These are phyloP conservation scores for Saksenaea vasiformis DNA, from an alignment of 371 early-diverging fungal species.

Conservation along the genomic window DNA sequence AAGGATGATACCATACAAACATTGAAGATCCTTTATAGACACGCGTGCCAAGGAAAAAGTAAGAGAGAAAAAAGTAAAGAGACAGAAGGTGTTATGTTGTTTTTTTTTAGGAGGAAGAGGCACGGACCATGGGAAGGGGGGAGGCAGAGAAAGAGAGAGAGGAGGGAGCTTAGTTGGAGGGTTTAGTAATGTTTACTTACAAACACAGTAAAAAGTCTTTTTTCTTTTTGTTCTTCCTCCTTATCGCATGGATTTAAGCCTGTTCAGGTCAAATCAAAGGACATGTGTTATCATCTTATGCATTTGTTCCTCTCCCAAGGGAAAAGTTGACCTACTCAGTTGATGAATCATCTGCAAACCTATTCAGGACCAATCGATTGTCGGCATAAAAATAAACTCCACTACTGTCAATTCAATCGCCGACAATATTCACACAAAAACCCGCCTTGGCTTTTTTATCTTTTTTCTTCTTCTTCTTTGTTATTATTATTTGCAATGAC, in stretches of 20 bases:
- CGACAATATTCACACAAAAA: not conserved
- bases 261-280: not conserved
- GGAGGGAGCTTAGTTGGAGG: too few species aligned
- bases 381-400: conserved; percentile 3
- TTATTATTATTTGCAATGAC: not conserved
- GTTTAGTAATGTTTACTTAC: too few species aligned
- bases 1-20: conserved; percentile 1
- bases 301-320: not conserved
- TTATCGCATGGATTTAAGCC: not conserved
- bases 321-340: not conserved
- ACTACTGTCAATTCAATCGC: not conserved
- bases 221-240: not conserved
- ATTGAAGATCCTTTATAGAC: not conserved
- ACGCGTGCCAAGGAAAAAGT: not conserved
- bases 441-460: not conserved
- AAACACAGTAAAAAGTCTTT: not conserved
- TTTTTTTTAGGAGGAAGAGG: too few species aligned
- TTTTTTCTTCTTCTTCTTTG: conserved; percentile 3
- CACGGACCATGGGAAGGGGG: not conserved
- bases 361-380: conserved; percentile 4
- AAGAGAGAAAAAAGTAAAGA: too few species aligned
- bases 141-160: not conserved
- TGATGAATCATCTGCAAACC: conserved; percentile 2
- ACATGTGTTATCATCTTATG: not conserved
- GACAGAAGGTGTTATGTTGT: too few species aligned